Evolutionary conservation across 164 flowering plant species (phyloP).

Genomic region (Kingdonia uniflora): DNA sequence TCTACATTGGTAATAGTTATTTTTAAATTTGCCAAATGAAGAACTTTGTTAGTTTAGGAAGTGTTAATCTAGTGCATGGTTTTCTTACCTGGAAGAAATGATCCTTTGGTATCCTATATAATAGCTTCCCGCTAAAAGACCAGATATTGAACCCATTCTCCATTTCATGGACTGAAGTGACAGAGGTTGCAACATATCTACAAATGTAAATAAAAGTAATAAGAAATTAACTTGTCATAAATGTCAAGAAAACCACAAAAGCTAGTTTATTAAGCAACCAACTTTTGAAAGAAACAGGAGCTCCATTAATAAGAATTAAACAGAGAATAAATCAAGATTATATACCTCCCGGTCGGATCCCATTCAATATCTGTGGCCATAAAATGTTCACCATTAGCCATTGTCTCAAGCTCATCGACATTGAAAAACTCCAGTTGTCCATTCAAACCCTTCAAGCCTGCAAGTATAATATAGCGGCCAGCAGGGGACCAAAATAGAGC

Average conservation of each 20-base stretch:
- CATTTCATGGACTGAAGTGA: conserved; percentile 98
- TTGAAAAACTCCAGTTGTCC: conserved; percentile 89
- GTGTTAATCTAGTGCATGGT: too few relatives aligned
- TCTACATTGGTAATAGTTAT: too few relatives aligned
- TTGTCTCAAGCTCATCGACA: conserved; percentile 96
- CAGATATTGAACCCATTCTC: conserved; percentile 94
- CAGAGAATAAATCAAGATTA: not conserved
- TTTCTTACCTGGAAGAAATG: conserved; percentile 78
- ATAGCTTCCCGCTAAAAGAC: conserved; percentile 87
- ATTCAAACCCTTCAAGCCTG: conserved; percentile 83
- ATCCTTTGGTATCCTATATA: conserved; percentile 77
- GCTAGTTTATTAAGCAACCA: not conserved
- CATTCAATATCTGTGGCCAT: conserved; percentile 97
- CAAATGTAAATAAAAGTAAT: not conserved
- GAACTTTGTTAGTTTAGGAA: too few relatives aligned
- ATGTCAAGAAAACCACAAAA: too few relatives aligned
- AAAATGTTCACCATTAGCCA: conserved; percentile 89
- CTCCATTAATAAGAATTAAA: not conserved
- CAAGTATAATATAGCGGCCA: conserved; percentile 75
- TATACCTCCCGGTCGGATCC: conserved; percentile 98
- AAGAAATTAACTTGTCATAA: not conserved
- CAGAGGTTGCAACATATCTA: conserved; percentile 91
- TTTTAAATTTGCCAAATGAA: too few relatives aligned
- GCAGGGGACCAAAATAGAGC: conserved; percentile 95
- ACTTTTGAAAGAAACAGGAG: not conserved